These are phyloP conservation scores for Rhizoclosmatium globosum DNA, from an alignment of 192 early-diverging fungal genomes.

Conservation along the genomic window DNA sequence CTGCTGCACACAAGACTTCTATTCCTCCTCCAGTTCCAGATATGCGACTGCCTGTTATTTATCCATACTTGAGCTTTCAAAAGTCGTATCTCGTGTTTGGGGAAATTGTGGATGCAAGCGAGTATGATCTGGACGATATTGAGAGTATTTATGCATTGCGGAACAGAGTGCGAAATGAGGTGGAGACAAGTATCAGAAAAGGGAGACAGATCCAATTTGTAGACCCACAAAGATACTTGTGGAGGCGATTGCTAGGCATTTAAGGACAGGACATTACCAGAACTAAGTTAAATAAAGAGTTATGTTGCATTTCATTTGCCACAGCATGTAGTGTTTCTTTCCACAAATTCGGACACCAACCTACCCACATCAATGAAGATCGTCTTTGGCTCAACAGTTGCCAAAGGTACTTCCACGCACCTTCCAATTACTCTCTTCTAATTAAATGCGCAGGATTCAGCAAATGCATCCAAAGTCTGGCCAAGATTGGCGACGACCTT, in stretches of 20 bases:
- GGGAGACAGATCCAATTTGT: neutral
- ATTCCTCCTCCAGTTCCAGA: conserved; percentile 4
- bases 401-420: conserved; percentile 10
- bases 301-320: neutral
- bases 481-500: conserved; percentile 65
- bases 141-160: conserved; percentile 3
- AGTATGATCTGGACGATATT: neutral
- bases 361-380: neutral
- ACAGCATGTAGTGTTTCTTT: no score
- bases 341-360: no score
- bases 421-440: neutral
- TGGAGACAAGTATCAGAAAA: conserved; percentile 1
- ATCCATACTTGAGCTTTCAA: conserved; percentile 1
- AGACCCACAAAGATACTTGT: neutral
- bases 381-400: conserved; percentile 5
- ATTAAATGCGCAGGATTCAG: neutral
- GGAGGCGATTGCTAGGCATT: neutral
- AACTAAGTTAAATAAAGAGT: neutral
- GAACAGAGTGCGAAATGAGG: neutral
- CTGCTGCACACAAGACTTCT: neutral
- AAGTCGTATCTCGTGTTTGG: conserved; percentile 16
- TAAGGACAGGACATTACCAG: no score
- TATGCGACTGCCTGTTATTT: neutral
- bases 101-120: neutral
- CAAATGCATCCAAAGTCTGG: conserved; percentile 12